Conservation (phyloP, 352 stramenopile genomes). For the Globisporangium spinosum region DNA sequence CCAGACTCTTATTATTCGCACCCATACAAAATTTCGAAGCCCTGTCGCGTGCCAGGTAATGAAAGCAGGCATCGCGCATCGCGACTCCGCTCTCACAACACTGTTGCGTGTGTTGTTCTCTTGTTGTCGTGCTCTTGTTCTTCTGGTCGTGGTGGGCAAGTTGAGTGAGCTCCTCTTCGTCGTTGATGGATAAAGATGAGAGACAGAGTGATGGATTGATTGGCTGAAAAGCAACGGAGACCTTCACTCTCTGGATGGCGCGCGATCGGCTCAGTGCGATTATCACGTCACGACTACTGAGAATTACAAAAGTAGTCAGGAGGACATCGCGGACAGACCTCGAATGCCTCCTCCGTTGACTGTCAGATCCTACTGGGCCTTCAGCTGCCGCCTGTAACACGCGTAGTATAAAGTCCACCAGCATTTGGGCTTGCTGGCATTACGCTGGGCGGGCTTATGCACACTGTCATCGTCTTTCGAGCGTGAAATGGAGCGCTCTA, state of each 20-base stretch:
- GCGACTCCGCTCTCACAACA: neutral
- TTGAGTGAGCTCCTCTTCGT: neutral
- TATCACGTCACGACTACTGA: neutral
- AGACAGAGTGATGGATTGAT: neutral
- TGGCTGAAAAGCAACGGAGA: neutral
- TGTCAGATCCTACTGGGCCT: too few relatives aligned
- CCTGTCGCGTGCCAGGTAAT: neutral
- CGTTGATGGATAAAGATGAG: neutral
- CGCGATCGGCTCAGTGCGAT: neutral
- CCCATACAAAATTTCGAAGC: neutral
- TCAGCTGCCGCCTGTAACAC: too few relatives aligned
- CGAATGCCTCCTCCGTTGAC: too few relatives aligned
- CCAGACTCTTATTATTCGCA: neutral
- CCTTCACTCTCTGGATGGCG: neutral
- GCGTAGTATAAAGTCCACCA: too few relatives aligned
- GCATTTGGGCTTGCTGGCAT: neutral
- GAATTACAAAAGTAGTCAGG: neutral
- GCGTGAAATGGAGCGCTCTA: neutral
- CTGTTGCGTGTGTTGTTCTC: neutral
- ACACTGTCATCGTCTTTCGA: neutral
- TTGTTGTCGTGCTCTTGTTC: neutral
- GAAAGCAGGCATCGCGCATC: neutral
- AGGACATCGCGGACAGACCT: neutral
- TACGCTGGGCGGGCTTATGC: neutral
- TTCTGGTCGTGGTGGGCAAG: neutral